Evolutionary conservation across 768 basidiomycete species (phyloP).

Genomic region (Trametes sanguinea): DNA sequence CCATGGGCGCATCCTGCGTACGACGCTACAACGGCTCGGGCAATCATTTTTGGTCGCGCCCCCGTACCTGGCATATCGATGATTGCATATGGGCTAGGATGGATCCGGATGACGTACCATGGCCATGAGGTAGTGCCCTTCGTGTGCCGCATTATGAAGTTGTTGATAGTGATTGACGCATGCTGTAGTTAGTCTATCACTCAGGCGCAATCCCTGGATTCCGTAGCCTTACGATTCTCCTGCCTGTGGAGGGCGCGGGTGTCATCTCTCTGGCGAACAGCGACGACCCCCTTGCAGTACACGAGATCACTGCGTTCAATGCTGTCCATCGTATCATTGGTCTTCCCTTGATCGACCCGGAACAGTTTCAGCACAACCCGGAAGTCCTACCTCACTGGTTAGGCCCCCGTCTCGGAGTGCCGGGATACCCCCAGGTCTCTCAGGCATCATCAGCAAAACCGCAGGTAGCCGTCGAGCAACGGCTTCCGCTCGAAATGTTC

Average conservation of each 20-base stretch:
- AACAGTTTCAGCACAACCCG: neutral
- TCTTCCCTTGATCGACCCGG: conserved; percentile 6
- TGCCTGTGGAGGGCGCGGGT: conserved; percentile 40
- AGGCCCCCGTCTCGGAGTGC: neutral
- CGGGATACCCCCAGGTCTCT: neutral
- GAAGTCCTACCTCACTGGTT: neutral
- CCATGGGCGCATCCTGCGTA: conserved; percentile 24
- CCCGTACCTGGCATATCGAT: conserved; percentile 30
- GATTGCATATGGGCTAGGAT: conserved; percentile 45
- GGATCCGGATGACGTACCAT: conserved; percentile 40
- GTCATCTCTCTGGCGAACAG: conserved; percentile 32
- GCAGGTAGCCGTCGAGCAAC: neutral
- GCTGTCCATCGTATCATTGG: conserved; percentile 17
- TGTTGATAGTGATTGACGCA: neutral
- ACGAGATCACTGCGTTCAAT: conserved; percentile 3
- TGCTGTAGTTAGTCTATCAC: conserved; percentile 38
- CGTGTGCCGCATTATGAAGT: too few relatives aligned
- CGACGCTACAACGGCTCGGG: conserved; percentile 36
- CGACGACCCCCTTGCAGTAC: conserved; percentile 1
- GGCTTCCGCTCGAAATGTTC: conserved; percentile 26
- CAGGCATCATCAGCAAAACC: neutral
- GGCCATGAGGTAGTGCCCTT: conserved; percentile 41
- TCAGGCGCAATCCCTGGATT: conserved; percentile 39
- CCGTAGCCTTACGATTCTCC: conserved; percentile 34
- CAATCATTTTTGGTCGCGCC: conserved; percentile 26